Percentiles rank a stretch among this genome's conserved stretches.
Evolutionary conservation across 129 eudicot species (phyloP).

Genomic region (Flaveria robusta): DNA sequence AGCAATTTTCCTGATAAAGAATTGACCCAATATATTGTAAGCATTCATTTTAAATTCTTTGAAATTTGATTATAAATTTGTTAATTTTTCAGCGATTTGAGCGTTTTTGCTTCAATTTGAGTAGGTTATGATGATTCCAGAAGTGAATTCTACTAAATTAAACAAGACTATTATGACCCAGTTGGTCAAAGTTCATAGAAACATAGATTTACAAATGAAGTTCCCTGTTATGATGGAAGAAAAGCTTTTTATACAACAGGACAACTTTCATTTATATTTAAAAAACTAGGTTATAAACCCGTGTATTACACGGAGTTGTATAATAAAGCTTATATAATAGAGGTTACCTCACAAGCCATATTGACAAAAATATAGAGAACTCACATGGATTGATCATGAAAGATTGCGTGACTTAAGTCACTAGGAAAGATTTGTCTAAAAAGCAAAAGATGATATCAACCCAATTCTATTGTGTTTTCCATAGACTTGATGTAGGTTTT

Average conservation of each 20-base stretch:
- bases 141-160: constrained; percentile 52
- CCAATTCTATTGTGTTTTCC: too few relatives aligned
- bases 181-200: constrained; percentile 54
- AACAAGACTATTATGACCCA: constrained; percentile 59
- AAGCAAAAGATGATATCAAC: too few relatives aligned
- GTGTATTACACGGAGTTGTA: too few relatives aligned
- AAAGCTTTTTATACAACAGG: constrained; percentile 66
- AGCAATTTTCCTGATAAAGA: constrained; percentile 28
- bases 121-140: constrained; percentile 62
- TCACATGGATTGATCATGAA: too few relatives aligned
- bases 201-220: constrained; percentile 58
- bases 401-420: too few relatives aligned
- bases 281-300: not conserved
- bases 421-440: too few relatives aligned
- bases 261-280: constrained; percentile 51
- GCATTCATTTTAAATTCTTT: too few relatives aligned
- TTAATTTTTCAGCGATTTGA: not conserved
- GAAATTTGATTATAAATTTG: not conserved
- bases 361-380: too few relatives aligned
- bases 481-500: too few relatives aligned
- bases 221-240: constrained; percentile 80
- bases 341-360: too few relatives aligned
- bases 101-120: not conserved
- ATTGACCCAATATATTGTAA: constrained; percentile 59
- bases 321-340: too few relatives aligned